Evolutionary conservation across 805 yeast species (phyloP), one percentile per base, ranked within the genome.

Genomic region (Starmerella bombi): DNA sequence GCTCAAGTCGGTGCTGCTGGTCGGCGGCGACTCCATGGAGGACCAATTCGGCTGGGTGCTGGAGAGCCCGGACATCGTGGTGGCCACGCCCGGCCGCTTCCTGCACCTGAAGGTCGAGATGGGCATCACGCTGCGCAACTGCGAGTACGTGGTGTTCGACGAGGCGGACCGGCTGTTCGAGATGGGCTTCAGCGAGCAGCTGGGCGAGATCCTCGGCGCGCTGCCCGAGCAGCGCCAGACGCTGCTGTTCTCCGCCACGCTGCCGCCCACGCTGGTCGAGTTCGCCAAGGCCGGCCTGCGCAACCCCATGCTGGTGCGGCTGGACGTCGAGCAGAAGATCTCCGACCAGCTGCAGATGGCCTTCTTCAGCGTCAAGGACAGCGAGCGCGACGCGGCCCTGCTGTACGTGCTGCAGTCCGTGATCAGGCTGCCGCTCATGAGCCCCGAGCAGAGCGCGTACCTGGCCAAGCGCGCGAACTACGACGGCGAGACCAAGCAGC

Each of bases 11-110:
- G 74, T 80, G 12, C 67, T 86, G 37, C 65, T 91, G 23, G 88
- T 93, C 43, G 99, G 99, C 64, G 99, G 99, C 66, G 99, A 91
- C 57, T 82, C 95, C n/a, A 65, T 91, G 54, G 98, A 91, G 57
- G 96, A 88, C 41, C 98, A 91, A 64, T 91, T 91, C 58, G 69
- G 81, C 18, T 75, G 82, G 58, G 83, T 91, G 93, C 77, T 86
- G 81, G 62, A 77, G 41, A 84, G 85, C 55, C 99, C 99, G 0
- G 99, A 91, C 64, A 77, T 93, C 27, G 71, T 91, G 30, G 78
- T 91, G 43, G 97, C 97, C 17, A 91, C 98, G 0, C 99, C 99
- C 0, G 99, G 99, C 59, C 72, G 99, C 61, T 91, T 91, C 54
- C 62, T 88, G 62, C 99, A 91, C 70, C 71, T 91, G 57, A 83